A percentile compares a stretch with the other conserved stretches of the same genome.
Evolutionary conservation across 352 stramenopile genomes (phyloP).

Genomic region (Salisapilia sapeloensis): DNA sequence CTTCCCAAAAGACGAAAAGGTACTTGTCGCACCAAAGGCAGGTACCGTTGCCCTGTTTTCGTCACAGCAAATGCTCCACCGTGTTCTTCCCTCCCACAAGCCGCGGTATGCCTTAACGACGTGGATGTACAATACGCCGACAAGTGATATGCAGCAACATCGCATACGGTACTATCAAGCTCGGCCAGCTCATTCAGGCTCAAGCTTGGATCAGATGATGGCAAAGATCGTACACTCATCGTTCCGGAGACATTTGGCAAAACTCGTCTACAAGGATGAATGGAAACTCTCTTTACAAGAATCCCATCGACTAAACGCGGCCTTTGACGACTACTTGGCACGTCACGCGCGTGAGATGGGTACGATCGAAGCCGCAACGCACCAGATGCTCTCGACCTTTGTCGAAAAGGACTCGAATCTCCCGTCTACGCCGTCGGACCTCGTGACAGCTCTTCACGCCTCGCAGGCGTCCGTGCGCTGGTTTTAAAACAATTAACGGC

Average conservation of each 20-base stretch:
- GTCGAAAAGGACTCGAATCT: conserved; percentile 16
- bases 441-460: no score
- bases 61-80: conserved; percentile 65
- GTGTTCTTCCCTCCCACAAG: conserved; percentile 28
- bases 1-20: conserved; percentile 28
- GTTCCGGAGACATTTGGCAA: conserved; percentile 46
- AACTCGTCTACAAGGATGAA: conserved; percentile 29
- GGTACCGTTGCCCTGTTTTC: conserved; percentile 65
- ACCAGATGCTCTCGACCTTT: conserved; percentile 45
- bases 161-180: conserved; percentile 2
- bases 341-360: conserved; percentile 31
- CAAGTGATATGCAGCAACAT: not conserved
- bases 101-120: conserved; percentile 47
- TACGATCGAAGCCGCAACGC: conserved; percentile 27
- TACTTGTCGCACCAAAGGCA: conserved; percentile 32
- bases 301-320: conserved; percentile 26
- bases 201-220: conserved; percentile 12
- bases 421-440: no score
- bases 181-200: not conserved
- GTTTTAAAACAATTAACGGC: no score
- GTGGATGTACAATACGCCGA: conserved; percentile 37
- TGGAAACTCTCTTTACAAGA: conserved; percentile 38
- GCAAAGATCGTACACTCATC: conserved; percentile 32
- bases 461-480: no score
- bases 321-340: conserved; percentile 42